Percentiles rank a stretch among this genome's conserved stretches.
These are phyloP conservation scores for Massarina eburnea DNA, from an alignment of 2,329 filamentous ascomycete genomes.

Conservation along the genomic window DNA sequence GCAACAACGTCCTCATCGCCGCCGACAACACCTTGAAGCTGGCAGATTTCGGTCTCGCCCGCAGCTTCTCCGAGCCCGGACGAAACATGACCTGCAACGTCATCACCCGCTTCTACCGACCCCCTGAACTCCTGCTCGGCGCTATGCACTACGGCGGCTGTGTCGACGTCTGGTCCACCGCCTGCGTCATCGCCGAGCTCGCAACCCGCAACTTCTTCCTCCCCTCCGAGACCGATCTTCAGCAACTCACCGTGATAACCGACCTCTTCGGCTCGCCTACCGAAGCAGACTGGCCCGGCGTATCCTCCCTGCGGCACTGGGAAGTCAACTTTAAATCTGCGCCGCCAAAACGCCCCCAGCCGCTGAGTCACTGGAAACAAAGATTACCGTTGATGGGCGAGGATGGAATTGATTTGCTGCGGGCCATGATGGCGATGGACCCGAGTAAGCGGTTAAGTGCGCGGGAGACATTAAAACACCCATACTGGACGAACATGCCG, in stretches of 20 bases:
- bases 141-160: constrained; percentile 85
- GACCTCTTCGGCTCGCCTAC: constrained; percentile 85
- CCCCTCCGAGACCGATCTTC: constrained; percentile 79
- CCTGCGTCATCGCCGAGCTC: constrained; percentile 90
- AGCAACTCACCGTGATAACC: constrained; percentile 83
- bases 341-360: constrained; percentile 60
- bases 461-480: constrained; percentile 73
- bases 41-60: constrained; percentile 94
- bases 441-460: constrained; percentile 83
- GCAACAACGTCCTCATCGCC: constrained; percentile 94
- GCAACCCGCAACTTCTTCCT: constrained; percentile 81
- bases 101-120: constrained; percentile 95
- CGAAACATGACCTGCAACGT: constrained; percentile 89
- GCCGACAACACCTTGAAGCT: constrained; percentile 92
- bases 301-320: constrained; percentile 77
- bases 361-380: constrained; percentile 70
- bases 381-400: constrained; percentile 79
- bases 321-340: constrained; percentile 24
- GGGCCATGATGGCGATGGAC: constrained; percentile 81
- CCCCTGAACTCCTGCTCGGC: constrained; percentile 90
- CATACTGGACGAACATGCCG: constrained; percentile 84
- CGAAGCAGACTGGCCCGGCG: constrained; percentile 94
- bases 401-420: constrained; percentile 83
- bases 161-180: constrained; percentile 93
- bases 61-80: constrained; percentile 86